A percentile compares a stretch with the other conserved stretches of the same genome.
phyloP scores from a whole-genome alignment of 768 basidiomycete species.

The Gyrodon lividus region DNA sequence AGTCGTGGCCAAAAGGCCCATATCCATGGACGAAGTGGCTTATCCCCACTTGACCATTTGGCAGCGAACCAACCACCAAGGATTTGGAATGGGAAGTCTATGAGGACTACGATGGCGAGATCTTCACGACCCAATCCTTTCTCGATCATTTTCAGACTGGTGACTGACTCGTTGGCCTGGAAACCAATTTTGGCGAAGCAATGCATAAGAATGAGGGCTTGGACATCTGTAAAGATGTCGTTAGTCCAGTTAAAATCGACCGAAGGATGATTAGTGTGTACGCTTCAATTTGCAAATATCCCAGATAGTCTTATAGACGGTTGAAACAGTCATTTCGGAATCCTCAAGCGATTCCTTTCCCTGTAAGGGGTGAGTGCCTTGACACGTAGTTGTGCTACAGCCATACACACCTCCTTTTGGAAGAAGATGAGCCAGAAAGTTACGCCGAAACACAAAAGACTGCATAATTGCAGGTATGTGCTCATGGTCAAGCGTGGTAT shows the following conservation, averaged over 20 bases:
- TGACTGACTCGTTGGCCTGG: conserved; percentile 89
- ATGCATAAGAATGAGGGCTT: conserved; percentile 82
- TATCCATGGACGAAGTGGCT: conserved; percentile 84
- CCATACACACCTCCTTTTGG: conserved; percentile 77
- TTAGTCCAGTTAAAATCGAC: conserved; percentile 1
- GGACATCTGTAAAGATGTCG: conserved; percentile 63
- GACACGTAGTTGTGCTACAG: neutral
- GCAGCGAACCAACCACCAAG: conserved; percentile 92
- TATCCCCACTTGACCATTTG: conserved; percentile 81
- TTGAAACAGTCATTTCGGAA: conserved; percentile 85
- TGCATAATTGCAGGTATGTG: conserved; percentile 87
- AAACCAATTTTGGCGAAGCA: conserved; percentile 93
- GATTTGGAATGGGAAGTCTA: conserved; percentile 98
- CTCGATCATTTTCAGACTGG: conserved; percentile 91
- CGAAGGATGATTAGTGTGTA: conserved; percentile 35
- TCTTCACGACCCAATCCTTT: conserved; percentile 96
- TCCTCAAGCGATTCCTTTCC: conserved; percentile 72
- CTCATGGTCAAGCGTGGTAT: conserved; percentile 68
- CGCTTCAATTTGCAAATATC: conserved; percentile 87
- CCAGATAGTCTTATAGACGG: conserved; percentile 95
- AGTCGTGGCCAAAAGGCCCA: conserved; percentile 89
- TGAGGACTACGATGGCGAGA: conserved; percentile 89
- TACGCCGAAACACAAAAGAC: conserved; percentile 74
- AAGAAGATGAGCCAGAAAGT: conserved; percentile 86
- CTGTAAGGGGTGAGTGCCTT: conserved; percentile 35